Percentiles rank a stretch among this genome's conserved stretches.
phyloP scores from a whole-genome alignment of 202 grass and related monocot genomes.

The Setaria viridis region DNA sequence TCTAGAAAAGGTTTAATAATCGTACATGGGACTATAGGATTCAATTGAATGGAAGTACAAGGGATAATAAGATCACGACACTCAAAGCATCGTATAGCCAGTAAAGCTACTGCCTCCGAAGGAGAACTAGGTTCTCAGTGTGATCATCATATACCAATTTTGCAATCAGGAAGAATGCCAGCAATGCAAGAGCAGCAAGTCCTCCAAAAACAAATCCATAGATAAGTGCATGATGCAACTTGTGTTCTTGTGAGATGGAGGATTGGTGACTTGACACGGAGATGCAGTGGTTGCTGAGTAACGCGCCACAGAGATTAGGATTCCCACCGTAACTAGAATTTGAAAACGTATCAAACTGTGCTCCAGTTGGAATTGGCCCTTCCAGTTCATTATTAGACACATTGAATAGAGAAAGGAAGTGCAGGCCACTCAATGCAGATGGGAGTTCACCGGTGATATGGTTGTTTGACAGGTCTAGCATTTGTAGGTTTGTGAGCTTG shows the following conservation, averaged over 20 bases:
- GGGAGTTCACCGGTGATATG: constrained; percentile 54
- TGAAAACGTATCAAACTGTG: constrained; percentile 54
- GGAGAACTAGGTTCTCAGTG: constrained; percentile 14
- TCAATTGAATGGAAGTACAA: neutral
- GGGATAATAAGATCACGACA: neutral
- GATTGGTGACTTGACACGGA: neutral
- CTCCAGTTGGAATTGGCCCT: constrained; percentile 50
- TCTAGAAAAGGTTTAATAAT: neutral
- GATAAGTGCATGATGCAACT: neutral
- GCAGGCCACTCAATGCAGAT: constrained; percentile 22
- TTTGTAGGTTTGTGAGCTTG: constrained; percentile 65
- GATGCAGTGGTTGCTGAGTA: constrained; percentile 22
- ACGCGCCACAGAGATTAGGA: constrained; percentile 47
- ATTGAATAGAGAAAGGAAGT: constrained; percentile 65
- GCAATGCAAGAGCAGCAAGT: constrained; percentile 4
- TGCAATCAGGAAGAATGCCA: constrained; percentile 31
- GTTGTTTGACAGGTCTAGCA: constrained; percentile 63
- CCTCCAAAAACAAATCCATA: constrained; percentile 13
- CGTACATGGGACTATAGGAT: neutral
- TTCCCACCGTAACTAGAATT: constrained; percentile 58
- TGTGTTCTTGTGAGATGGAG: neutral
- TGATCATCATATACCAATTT: constrained; percentile 24
- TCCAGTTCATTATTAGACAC: constrained; percentile 60
- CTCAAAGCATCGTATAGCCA: neutral
- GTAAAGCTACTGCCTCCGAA: neutral